These are phyloP conservation scores for Pichia sporocuriosa DNA, from an alignment of 805 yeast genomes.

Conservation along the genomic window DNA sequence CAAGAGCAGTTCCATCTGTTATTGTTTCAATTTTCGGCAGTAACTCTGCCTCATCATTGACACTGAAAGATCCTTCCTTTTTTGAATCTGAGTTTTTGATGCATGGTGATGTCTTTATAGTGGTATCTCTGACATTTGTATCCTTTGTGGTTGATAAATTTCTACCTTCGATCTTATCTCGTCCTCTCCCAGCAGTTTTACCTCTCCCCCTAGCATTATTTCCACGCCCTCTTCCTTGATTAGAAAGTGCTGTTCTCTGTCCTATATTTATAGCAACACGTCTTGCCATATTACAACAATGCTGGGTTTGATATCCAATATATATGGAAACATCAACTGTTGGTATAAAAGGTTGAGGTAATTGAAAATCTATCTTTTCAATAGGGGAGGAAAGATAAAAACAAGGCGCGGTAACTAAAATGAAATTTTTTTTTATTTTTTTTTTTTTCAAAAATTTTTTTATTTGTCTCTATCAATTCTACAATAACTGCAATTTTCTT, in stretches of 20 bases:
- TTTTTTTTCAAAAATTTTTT: constrained; percentile 3
- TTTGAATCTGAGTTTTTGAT: too few relatives aligned
- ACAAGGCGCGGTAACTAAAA: constrained; percentile 9
- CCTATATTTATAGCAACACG: constrained; percentile 12
- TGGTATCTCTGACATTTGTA: too few relatives aligned
- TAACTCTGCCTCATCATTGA: too few relatives aligned
- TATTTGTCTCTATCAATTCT: neutral
- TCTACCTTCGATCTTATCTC: neutral
- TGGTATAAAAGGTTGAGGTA: too few relatives aligned
- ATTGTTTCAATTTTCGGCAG: too few relatives aligned
- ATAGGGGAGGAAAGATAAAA: neutral
- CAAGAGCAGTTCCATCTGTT: too few relatives aligned
- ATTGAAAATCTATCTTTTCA: neutral
- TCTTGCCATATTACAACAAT: constrained; percentile 16
- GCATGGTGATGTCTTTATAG: too few relatives aligned
- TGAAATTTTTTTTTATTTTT: neutral
- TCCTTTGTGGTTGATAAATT: neutral
- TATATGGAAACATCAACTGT: too few relatives aligned
- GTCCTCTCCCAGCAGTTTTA: neutral
- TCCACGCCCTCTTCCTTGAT: constrained; percentile 1
- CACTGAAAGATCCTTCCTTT: too few relatives aligned
- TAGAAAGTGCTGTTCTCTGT: neutral
- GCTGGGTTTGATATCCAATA: too few relatives aligned
- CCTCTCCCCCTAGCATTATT: neutral
- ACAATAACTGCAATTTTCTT: neutral